These are phyloP conservation scores for Strobilomyces confusus DNA, from an alignment of 768 basidiomycete species.

Conservation along the genomic window DNA sequence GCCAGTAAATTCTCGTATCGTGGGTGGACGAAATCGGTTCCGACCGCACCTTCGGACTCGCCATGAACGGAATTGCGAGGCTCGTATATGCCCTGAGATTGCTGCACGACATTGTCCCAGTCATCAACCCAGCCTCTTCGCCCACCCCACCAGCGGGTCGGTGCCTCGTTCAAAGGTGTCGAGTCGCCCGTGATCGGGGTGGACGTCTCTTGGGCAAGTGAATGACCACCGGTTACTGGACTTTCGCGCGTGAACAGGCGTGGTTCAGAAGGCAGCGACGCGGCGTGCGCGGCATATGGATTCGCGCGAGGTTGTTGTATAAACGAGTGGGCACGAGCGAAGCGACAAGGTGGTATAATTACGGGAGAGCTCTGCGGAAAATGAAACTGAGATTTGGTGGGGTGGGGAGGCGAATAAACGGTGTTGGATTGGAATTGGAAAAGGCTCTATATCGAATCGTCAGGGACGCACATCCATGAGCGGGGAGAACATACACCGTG, in stretches of 20 bases:
- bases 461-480: background rate
- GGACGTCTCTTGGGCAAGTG: background rate
- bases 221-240: background rate
- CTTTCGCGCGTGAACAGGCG: background rate
- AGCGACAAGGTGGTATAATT: constrained; percentile 5
- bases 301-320: constrained; percentile 15
- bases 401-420: constrained; percentile 3
- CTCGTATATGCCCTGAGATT: background rate
- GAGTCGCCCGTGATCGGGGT: background rate
- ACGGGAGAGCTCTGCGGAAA: constrained; percentile 1
- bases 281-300: background rate
- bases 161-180: constrained; percentile 17
- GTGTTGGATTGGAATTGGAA: constrained; percentile 6
- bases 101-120: constrained; percentile 11
- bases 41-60: background rate
- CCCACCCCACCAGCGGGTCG: constrained; percentile 20
- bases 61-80: background rate
- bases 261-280: no score
- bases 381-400: constrained; percentile 5
- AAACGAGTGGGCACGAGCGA: constrained; percentile 13
- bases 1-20: background rate
- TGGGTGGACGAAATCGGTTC: background rate
- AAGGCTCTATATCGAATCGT: background rate
- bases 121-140: constrained; percentile 16
- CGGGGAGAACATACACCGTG: constrained; percentile 8